A percentile compares a stretch with the other conserved stretches of the same genome.
Conservation (phyloP, 2,329 filamentous ascomycete genomes). For the Alternaria sp. region DNA sequence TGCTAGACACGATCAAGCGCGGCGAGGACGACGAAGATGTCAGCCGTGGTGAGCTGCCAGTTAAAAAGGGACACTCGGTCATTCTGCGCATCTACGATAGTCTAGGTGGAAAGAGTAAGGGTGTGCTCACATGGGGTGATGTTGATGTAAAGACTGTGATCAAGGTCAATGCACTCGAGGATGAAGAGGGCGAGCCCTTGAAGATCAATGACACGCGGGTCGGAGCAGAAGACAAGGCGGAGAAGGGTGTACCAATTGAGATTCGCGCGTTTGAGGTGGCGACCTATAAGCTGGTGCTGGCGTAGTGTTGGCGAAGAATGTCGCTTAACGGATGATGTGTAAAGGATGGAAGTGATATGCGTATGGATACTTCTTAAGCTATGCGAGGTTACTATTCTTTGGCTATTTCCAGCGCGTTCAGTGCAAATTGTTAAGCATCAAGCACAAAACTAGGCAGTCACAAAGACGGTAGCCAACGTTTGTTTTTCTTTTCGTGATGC, state of each 20-base stretch:
- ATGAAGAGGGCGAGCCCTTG: constrained; percentile 75
- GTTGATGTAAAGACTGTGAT: constrained; percentile 78
- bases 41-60: constrained; percentile 61
- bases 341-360: not conserved
- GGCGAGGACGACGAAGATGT: constrained; percentile 69
- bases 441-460: not conserved
- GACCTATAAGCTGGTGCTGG: constrained; percentile 69
- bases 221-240: constrained; percentile 60
- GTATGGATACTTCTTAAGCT: not conserved
- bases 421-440: not conserved
- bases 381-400: not conserved
- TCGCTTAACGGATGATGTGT: not conserved
- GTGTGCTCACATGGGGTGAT: constrained; percentile 69
- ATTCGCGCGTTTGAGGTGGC: constrained; percentile 85
- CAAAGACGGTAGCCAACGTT: not conserved
- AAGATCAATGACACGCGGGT: constrained; percentile 41
- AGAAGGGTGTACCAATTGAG: constrained; percentile 61
- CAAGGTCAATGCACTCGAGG: constrained; percentile 89
- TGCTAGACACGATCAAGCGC: constrained; percentile 91
- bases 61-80: constrained; percentile 76
- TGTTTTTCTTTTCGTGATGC: not conserved
- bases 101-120: constrained; percentile 80
- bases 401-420: not conserved
- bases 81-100: constrained; percentile 89
- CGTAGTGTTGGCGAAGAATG: not conserved